Conservation (phyloP, 108 stramenopile species). For the Stephanodiscus minutulus region DNA sequence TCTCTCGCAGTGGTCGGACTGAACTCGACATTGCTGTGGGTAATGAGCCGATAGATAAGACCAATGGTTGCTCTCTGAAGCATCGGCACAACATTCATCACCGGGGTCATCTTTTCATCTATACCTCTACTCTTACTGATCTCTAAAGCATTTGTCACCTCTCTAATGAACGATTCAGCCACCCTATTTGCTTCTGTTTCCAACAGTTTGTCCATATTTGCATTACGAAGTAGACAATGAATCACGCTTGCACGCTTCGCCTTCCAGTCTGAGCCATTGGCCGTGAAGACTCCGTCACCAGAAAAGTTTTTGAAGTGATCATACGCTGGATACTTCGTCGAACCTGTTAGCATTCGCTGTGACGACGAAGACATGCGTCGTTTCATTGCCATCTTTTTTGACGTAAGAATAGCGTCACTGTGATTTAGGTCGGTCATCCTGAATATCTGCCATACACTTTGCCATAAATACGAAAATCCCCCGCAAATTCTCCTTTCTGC, state of each 20-base stretch:
- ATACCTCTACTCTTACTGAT: neutral
- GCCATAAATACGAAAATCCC: neutral
- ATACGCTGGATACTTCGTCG: constrained; percentile 87
- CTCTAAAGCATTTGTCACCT: constrained; percentile 11
- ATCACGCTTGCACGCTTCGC: constrained; percentile 85
- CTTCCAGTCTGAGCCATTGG: constrained; percentile 90
- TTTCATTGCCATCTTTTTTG: constrained; percentile 14
- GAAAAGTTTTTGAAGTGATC: constrained; percentile 92
- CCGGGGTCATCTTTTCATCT: neutral
- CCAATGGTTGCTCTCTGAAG: constrained; percentile 77
- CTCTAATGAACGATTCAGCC: constrained; percentile 53
- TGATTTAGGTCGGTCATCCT: neutral
- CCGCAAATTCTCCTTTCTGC: too few species aligned
- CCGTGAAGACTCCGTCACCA: constrained; percentile 90
- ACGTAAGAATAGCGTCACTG: neutral
- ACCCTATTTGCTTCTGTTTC: constrained; percentile 69
- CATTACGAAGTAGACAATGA: constrained; percentile 60
- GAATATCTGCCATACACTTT: neutral
- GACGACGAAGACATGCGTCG: constrained; percentile 14
- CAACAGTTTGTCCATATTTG: constrained; percentile 32
- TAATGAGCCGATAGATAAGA: constrained; percentile 82
- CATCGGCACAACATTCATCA: constrained; percentile 69
- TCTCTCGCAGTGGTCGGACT: constrained; percentile 6
- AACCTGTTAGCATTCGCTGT: constrained; percentile 48
- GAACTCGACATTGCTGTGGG: constrained; percentile 51